A percentile compares a stretch with the other conserved stretches of the same genome.
These are phyloP conservation scores for Aspergillus alliaceus DNA, from an alignment of 2,329 filamentous ascomycete species.

Conservation along the genomic window DNA sequence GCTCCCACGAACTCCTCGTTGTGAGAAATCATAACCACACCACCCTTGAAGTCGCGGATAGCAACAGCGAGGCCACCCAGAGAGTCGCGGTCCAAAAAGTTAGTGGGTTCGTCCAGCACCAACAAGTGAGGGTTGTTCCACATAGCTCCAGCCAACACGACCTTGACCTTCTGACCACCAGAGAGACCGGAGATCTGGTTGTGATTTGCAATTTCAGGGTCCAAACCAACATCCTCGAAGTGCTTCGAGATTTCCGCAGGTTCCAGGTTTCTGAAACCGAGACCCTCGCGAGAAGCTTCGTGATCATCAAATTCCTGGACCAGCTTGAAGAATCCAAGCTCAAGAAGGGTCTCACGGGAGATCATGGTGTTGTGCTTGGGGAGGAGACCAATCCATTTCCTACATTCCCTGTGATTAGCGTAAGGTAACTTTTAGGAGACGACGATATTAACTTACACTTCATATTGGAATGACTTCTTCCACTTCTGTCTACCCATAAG, in stretches of 20 bases:
- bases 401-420: slow-evolving; percentile 31
- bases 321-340: slow-evolving; percentile 87
- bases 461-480: slow-evolving; percentile 99
- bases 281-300: slow-evolving; percentile 96
- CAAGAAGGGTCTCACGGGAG: slow-evolving; percentile 84
- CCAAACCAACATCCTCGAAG: slow-evolving; percentile 93
- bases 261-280: slow-evolving; percentile 91
- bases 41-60: slow-evolving; percentile 96
- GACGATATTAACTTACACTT: slow-evolving; percentile 63
- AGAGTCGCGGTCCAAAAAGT: slow-evolving; percentile 98
- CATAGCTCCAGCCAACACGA: slow-evolving; percentile 93
- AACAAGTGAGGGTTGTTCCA: slow-evolving; percentile 99
- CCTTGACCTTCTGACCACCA: slow-evolving; percentile 98
- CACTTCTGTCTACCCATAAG: slow-evolving; percentile 96
- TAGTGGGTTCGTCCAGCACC: slow-evolving; percentile 97
- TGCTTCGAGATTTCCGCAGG: slow-evolving; percentile 95
- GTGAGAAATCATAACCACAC: slow-evolving; percentile 98
- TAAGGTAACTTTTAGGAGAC: neutral
- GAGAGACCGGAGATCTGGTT: slow-evolving; percentile 96
- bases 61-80: slow-evolving; percentile 95
- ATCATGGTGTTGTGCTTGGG: slow-evolving; percentile 94
- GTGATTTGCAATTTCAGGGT: slow-evolving; percentile 98
- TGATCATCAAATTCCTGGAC: slow-evolving; percentile 98
- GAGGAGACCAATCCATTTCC: slow-evolving; percentile 84
- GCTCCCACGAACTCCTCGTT: slow-evolving; percentile 99